Base-by-base conservation (phyloP, 177 flowering plant species). In the Vitis hybrid region DNA sequence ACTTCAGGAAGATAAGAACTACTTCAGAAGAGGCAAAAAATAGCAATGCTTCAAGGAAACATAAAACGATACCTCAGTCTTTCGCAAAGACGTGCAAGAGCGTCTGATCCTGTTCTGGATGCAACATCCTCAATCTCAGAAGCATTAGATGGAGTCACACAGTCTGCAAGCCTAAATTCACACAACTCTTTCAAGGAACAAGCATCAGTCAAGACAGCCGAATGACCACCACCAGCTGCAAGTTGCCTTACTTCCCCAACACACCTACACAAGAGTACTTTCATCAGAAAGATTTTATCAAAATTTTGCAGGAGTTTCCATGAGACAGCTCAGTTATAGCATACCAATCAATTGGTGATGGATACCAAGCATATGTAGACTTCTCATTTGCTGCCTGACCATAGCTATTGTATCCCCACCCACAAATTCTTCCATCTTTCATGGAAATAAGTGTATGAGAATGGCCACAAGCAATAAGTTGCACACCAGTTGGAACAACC, bases 181-280 rank as follows among this genome's bases (percentile, higher is more conserved):
- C 99, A 93, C 72, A 95, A 64, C 62, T 95, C 99, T 76, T 89
- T 95, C 78, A 95, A 81, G 57, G 99, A 90, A 73, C 85, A 90
- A 57, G 97, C 94, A 83, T 93, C 97, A 70, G 99, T 95, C 73
- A 93, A 69, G 55, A 93, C 98, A 65, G 99, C 99, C 3, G 99
- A 91, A 77, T 95, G 99, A 26, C 99, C 99, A 62, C 99, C 99
- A 60, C 99, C 99, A 74, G 99, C 99, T 50, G 97, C 96, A 73
- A 95, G 77, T 76, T 91, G 93, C 56, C 90, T 82, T 22, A 91
- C 91, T 79, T 86, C 93, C 62, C 99, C 99, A 70, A 95, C 90
- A 73, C 98, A 93, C 98, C 98, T 95, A 77, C 62, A 72, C 51
- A 39, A 58, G 19, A 50, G 66, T 22, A 71, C 55, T 74, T 70